These are phyloP conservation scores for Sanghuangporus sanghuang DNA, from an alignment of 1,284 basidiomycete genomes.

Conservation along the genomic window DNA sequence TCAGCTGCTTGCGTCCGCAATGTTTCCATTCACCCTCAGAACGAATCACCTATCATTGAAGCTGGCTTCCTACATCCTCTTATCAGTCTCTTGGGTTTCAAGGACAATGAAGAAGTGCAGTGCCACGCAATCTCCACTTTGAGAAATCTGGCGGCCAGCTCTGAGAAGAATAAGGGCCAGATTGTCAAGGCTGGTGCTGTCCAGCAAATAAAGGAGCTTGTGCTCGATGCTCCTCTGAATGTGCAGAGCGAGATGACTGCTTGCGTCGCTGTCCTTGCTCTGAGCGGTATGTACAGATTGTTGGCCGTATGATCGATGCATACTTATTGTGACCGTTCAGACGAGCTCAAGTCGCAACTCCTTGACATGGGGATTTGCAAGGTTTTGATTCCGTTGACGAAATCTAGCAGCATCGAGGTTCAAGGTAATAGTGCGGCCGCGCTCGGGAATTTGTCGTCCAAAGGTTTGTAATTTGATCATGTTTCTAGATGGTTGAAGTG, in stretches of 20 bases:
- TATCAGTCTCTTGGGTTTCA: constrained; percentile 95
- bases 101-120: constrained; percentile 99
- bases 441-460: constrained; percentile 94
- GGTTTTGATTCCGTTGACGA: constrained; percentile 94
- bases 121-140: constrained; percentile 99
- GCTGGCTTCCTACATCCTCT: constrained; percentile 95
- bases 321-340: constrained; percentile 34
- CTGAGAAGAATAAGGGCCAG: constrained; percentile 97
- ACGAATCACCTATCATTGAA: constrained; percentile 99
- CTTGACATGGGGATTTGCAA: constrained; percentile 99
- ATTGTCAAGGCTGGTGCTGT: constrained; percentile 99
- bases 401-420: constrained; percentile 94
- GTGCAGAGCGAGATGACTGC: constrained; percentile 99
- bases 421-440: constrained; percentile 99
- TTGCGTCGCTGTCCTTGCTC: constrained; percentile 90
- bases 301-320: neutral
- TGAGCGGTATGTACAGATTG: constrained; percentile 64
- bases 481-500: neutral
- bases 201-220: constrained; percentile 95
- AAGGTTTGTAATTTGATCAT: constrained; percentile 48
- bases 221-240: constrained; percentile 90
- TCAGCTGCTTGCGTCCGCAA: constrained; percentile 99
- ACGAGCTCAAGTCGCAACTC: constrained; percentile 91
- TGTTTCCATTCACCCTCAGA: constrained; percentile 97
- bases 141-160: constrained; percentile 94